Percentiles rank a stretch among this genome's conserved stretches.
Evolutionary conservation across 352 stramenopile genomes (phyloP).

Genomic region (Globisporangium cylindrosporum): DNA sequence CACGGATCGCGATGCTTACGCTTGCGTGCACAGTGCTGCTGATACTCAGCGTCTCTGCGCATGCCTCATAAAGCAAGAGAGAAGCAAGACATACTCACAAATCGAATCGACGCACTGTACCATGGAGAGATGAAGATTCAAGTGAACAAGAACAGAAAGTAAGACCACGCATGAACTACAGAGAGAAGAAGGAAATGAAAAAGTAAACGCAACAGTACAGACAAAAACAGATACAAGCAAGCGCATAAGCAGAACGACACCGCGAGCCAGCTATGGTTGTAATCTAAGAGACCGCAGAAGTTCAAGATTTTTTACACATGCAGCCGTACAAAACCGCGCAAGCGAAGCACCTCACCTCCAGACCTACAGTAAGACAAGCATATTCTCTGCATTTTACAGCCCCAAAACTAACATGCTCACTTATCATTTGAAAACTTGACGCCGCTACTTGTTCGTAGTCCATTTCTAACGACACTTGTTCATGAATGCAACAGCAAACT

Average conservation of each 20-base stretch:
- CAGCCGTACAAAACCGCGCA: not conserved
- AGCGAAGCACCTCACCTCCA: not conserved
- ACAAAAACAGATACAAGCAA: not conserved
- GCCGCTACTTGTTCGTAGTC: not conserved
- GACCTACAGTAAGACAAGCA: slow-evolving; percentile 5
- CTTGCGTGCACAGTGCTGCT: slow-evolving; percentile 29
- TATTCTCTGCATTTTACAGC: not conserved
- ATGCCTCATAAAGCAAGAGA: slow-evolving; percentile 15
- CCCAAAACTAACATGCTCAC: not conserved
- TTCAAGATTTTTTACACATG: not conserved
- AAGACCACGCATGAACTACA: not conserved
- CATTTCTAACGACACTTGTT: not conserved
- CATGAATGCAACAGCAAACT: not conserved
- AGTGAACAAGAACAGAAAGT: not conserved
- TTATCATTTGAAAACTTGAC: not conserved
- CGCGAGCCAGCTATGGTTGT: not conserved
- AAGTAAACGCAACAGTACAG: not conserved
- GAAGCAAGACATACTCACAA: not conserved
- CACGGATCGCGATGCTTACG: slow-evolving; percentile 32
- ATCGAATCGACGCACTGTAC: not conserved
- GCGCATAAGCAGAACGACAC: not conserved
- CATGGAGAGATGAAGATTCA: not conserved
- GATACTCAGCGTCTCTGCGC: slow-evolving; percentile 32
- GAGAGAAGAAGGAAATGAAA: not conserved
- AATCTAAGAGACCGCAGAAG: not conserved